phyloP scores from a whole-genome alignment of 2,329 filamentous ascomycete genomes.

The Arthroderma sp. region DNA sequence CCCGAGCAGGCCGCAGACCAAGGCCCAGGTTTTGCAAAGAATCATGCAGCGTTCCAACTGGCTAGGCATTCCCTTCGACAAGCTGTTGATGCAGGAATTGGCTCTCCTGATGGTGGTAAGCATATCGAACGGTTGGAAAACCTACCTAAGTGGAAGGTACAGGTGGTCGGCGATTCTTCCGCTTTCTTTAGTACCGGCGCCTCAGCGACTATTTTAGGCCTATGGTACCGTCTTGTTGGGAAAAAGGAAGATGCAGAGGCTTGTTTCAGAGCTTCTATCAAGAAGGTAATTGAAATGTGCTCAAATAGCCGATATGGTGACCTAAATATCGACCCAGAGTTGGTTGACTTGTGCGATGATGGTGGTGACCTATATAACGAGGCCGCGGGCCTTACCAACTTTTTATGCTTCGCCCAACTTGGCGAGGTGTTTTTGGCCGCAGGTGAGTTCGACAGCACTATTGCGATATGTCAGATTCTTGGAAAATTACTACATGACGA shows the following conservation, averaged over 20 bases:
- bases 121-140: constrained; percentile 5
- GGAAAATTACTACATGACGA: neutral
- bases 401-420: no score
- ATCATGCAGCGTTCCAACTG: constrained; percentile 3
- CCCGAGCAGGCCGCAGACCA: constrained; percentile 4
- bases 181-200: neutral
- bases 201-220: constrained; percentile 4
- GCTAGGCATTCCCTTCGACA: constrained; percentile 4
- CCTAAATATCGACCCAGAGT: no score
- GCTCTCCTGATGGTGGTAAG: constrained; percentile 1
- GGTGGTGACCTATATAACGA: no score
- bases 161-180: neutral
- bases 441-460: no score
- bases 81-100: constrained; percentile 5
- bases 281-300: constrained; percentile 4
- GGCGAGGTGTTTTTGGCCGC: no score
- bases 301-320: no score
- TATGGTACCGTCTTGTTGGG: constrained; percentile 7
- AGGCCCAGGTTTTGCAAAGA: neutral
- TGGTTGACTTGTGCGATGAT: no score
- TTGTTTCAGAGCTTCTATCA: constrained; percentile 6
- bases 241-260: constrained; percentile 5
- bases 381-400: no score
- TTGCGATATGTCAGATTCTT: no score
- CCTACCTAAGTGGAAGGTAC: constrained; percentile 1